Evolutionary conservation across 768 basidiomycete genomes (phyloP).

Genomic region (Lactarius psammicola): DNA sequence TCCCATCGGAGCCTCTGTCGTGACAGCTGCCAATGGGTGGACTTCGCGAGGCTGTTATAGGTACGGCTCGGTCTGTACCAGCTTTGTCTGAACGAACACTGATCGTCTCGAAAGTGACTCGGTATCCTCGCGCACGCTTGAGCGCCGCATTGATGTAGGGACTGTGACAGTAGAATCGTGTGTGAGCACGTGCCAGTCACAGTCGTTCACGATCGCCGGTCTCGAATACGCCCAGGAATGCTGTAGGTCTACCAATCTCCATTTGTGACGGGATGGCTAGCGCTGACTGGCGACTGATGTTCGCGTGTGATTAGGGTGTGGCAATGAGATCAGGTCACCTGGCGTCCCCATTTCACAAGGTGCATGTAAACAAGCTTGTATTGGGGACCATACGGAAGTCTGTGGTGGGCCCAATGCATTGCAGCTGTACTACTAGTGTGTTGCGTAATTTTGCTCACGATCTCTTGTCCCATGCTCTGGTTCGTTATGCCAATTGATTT

Average conservation of each 20-base stretch:
- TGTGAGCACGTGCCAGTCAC: background rate
- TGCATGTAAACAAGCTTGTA: constrained; percentile 14
- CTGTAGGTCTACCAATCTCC: background rate
- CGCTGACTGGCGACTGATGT: too few species aligned
- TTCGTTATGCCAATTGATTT: too few species aligned
- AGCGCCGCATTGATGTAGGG: constrained; percentile 3
- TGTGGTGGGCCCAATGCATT: constrained; percentile 7
- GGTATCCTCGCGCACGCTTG: constrained; percentile 1
- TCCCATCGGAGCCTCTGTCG: background rate
- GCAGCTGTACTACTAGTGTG: background rate
- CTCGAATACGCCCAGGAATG: constrained; percentile 12
- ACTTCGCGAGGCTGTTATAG: background rate
- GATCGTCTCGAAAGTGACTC: background rate
- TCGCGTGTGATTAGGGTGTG: constrained; percentile 3
- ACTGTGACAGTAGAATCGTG: constrained; percentile 16
- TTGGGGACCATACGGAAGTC: constrained; percentile 6
- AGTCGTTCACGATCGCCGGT: constrained; percentile 5
- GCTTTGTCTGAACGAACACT: background rate
- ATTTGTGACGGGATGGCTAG: too few species aligned
- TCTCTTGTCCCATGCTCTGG: too few species aligned
- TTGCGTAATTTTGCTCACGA: too few species aligned
- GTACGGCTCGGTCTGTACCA: background rate
- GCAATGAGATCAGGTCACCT: constrained; percentile 1
- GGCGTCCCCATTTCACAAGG: background rate
- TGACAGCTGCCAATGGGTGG: background rate